Percentiles rank a stretch among this genome's conserved stretches.
These are phyloP conservation scores for Blastomyces emzantsi DNA, from an alignment of 2,329 filamentous ascomycete species.

Conservation along the genomic window DNA sequence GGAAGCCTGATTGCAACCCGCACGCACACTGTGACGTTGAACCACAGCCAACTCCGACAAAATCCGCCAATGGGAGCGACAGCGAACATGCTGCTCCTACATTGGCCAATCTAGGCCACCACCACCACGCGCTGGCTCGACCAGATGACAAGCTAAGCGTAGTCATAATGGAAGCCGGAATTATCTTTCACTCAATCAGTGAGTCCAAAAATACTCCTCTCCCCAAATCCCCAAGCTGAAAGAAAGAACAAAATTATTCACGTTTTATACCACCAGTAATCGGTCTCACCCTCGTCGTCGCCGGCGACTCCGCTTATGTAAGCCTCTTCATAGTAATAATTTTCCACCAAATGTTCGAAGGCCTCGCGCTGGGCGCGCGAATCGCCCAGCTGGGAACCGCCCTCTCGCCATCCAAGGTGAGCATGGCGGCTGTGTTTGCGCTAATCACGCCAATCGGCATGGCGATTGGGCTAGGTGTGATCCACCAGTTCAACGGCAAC, in stretches of 20 bases:
- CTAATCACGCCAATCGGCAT: conserved; percentile 69
- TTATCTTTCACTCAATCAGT: conserved; percentile 66
- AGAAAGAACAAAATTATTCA: conserved; percentile 25
- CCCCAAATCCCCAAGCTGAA: conserved; percentile 19
- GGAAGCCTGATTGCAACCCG: conserved; percentile 18
- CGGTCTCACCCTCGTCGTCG: conserved; percentile 54
- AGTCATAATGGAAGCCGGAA: conserved; percentile 61
- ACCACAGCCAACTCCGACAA: conserved; percentile 22
- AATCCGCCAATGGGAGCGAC: conserved; percentile 18
- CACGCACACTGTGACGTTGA: conserved; percentile 22
- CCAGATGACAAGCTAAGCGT: conserved; percentile 47
- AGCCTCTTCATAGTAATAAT: conserved; percentile 55
- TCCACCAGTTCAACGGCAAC: conserved; percentile 64
- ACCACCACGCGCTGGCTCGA: conserved; percentile 21
- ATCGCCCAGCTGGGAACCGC: conserved; percentile 35
- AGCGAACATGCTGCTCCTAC: conserved; percentile 11
- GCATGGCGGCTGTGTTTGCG: conserved; percentile 56
- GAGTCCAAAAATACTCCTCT: conserved; percentile 24
- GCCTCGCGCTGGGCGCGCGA: conserved; percentile 50
- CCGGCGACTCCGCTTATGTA: conserved; percentile 39
- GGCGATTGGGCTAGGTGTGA: conserved; percentile 67
- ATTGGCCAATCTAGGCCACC: conserved; percentile 26
- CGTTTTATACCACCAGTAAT: conserved; percentile 53
- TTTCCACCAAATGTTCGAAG: conserved; percentile 73
- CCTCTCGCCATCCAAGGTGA: conserved; percentile 37